Evolutionary conservation across 352 stramenopile species (phyloP).

Genomic region (Globisporangium recalcitrans): DNA sequence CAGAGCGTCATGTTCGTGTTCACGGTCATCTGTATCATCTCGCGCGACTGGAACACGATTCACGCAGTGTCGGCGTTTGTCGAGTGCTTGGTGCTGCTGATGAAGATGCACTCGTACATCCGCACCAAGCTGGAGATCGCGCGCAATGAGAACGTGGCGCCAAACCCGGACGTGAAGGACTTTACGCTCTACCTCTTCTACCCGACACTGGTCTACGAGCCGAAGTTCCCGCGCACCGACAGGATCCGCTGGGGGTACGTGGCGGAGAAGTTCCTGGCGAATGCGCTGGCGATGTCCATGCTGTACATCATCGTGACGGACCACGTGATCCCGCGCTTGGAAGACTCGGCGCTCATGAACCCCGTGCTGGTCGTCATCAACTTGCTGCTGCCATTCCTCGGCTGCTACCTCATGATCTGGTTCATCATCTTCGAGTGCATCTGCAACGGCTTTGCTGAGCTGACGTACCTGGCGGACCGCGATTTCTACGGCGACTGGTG

Average conservation of each 20-base stretch:
- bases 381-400: slow-evolving; percentile 91
- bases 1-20: slow-evolving; percentile 73
- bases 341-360: slow-evolving; percentile 57
- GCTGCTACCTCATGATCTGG: slow-evolving; percentile 94
- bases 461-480: slow-evolving; percentile 87
- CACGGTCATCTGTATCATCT: slow-evolving; percentile 60
- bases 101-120: slow-evolving; percentile 86
- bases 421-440: slow-evolving; percentile 97
- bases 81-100: slow-evolving; percentile 67
- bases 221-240: slow-evolving; percentile 83
- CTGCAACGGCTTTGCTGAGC: slow-evolving; percentile 93
- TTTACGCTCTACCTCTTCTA: slow-evolving; percentile 69
- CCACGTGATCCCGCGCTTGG: slow-evolving; percentile 79
- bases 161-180: slow-evolving; percentile 39
- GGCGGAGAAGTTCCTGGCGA: slow-evolving; percentile 67
- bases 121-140: slow-evolving; percentile 63
- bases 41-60: slow-evolving; percentile 69
- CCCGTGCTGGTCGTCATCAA: slow-evolving; percentile 61
- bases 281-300: slow-evolving; percentile 72
- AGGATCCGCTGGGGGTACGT: slow-evolving; percentile 85
- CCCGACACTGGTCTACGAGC: slow-evolving; percentile 94
- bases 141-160: slow-evolving; percentile 24
- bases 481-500: slow-evolving; percentile 98
- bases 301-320: slow-evolving; percentile 91
- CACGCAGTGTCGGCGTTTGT: slow-evolving; percentile 72